Evolutionary conservation across 2,329 filamentous ascomycete genomes (phyloP).

Genomic region (Plenodomus biglobosus): DNA sequence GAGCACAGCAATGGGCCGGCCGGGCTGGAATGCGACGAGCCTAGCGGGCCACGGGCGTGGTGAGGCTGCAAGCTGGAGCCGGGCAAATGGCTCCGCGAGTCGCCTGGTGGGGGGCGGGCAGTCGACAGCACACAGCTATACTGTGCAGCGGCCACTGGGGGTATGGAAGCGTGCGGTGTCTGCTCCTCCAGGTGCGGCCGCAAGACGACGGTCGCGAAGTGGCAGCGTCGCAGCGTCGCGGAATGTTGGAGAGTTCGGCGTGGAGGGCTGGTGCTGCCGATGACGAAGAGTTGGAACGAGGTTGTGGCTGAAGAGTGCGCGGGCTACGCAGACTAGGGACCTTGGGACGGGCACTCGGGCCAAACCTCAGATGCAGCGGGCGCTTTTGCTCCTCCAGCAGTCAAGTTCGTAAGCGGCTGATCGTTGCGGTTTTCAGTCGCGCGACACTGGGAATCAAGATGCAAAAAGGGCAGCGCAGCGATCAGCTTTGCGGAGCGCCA

Average conservation of each 20-base stretch:
- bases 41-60: conserved; percentile 12
- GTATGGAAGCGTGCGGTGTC: not conserved
- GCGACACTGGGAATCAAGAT: not conserved
- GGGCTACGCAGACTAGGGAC: conserved; percentile 3
- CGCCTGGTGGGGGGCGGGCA: not conserved
- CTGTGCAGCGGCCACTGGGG: conserved; percentile 1
- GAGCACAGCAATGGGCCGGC: conserved; percentile 13
- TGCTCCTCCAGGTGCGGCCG: not conserved
- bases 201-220: not conserved
- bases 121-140: not conserved
- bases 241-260: not conserved
- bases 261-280: conserved; percentile 20
- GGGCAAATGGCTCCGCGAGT: not conserved
- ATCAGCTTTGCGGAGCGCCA: conserved; percentile 2
- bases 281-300: conserved; percentile 20
- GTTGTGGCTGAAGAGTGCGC: conserved; percentile 19
- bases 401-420: not conserved
- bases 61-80: conserved; percentile 20
- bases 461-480: not conserved
- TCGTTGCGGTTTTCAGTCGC: not conserved
- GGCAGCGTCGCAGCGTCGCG: conserved; percentile 1
- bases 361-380: no score
- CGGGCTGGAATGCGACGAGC: conserved; percentile 15
- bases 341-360: not conserved
- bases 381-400: not conserved